phyloP scores from a whole-genome alignment of 2,329 filamentous ascomycete species.

The Neofusicoccum sp. region DNA sequence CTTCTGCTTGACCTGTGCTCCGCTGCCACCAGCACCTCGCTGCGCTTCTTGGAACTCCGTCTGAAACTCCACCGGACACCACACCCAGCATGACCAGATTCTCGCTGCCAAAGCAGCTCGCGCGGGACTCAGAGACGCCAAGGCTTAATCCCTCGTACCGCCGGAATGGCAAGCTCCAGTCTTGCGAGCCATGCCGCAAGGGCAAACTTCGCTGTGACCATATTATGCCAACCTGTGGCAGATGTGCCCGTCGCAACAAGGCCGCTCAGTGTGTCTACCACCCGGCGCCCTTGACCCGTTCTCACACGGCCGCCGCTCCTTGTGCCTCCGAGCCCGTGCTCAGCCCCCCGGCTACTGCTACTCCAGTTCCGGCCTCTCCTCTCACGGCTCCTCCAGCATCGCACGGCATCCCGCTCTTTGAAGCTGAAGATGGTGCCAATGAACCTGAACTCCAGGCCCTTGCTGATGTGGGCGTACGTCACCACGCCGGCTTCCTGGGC shows the following conservation, averaged over 20 bases:
- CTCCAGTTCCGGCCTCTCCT: neutral
- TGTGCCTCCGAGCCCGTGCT: conserved; percentile 1
- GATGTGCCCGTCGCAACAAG: conserved; percentile 34
- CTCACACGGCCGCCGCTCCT: neutral
- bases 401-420: neutral
- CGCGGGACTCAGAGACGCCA: neutral
- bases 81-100: conserved; percentile 9
- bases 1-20: neutral
- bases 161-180: conserved; percentile 42
- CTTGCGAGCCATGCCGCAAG: conserved; percentile 39
- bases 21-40: neutral
- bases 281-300: conserved; percentile 35
- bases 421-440: neutral
- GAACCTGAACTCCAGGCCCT: neutral
- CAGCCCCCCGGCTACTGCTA: conserved; percentile 8
- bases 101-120: conserved; percentile 7
- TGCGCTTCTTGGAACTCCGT: neutral
- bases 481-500: conserved; percentile 15
- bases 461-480: conserved; percentile 14
- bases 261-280: conserved; percentile 39
- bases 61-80: neutral
- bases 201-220: conserved; percentile 30
- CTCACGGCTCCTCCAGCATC: neutral
- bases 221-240: conserved; percentile 37
- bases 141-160: conserved; percentile 26